A percentile compares a stretch with the other conserved stretches of the same genome.
Evolutionary conservation across 345 rosid genomes (phyloP).

Genomic region (Rhodamnia argentea): DNA sequence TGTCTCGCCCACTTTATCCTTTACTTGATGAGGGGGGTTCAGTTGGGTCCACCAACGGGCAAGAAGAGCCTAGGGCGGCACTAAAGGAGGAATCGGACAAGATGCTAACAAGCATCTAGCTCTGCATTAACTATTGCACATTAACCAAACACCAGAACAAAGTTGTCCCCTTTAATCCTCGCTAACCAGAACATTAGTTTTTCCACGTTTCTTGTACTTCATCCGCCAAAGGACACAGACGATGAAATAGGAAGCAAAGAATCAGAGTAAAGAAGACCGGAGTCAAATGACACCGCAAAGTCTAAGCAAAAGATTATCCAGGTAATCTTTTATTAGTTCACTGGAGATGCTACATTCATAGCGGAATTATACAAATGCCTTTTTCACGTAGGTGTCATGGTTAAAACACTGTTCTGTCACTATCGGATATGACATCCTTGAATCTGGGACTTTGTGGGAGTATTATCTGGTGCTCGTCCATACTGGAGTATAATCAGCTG

Average conservation of each 20-base stretch:
- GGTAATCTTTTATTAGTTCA: neutral
- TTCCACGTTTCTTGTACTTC: neutral
- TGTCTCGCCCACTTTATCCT: neutral
- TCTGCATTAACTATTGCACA: neutral
- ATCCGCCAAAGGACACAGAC: neutral
- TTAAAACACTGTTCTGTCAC: neutral
- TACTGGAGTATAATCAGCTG: neutral
- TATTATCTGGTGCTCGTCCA: neutral
- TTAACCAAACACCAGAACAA: neutral
- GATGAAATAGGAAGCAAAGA: neutral
- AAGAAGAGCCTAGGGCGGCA: neutral
- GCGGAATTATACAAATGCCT: neutral
- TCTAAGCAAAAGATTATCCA: neutral
- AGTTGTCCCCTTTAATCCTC: neutral
- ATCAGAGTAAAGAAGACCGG: neutral
- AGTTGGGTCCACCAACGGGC: neutral
- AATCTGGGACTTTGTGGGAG: neutral
- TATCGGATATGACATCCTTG: neutral
- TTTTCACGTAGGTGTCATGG: neutral
- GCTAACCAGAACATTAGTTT: neutral
- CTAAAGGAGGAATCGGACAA: neutral
- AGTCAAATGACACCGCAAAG: neutral
- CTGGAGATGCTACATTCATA: neutral
- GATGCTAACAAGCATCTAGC: neutral
- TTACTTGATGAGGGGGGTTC: neutral